Percentiles rank a stretch among this genome's conserved stretches.
These are phyloP conservation scores for Colletotrichum sp. DNA, from an alignment of 2,329 filamentous ascomycete species.

Conservation along the genomic window DNA sequence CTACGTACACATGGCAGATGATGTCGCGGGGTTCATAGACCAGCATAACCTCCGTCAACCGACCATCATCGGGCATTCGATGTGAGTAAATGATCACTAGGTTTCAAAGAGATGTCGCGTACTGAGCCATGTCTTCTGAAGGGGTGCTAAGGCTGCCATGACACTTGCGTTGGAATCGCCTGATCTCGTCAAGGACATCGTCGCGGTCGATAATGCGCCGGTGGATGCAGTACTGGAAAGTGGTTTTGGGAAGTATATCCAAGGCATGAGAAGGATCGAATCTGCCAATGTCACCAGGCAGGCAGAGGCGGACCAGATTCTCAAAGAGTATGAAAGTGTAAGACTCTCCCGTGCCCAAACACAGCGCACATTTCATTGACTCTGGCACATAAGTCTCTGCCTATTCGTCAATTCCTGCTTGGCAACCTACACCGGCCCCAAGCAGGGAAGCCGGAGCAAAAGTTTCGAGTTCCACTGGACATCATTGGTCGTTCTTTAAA, in stretches of 20 bases:
- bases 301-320: constrained; percentile 80
- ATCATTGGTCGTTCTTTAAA: constrained; percentile 72
- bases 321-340: constrained; percentile 75
- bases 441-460: constrained; percentile 56
- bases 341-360: constrained; percentile 7
- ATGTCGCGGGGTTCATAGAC: constrained; percentile 79
- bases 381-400: constrained; percentile 56
- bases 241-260: constrained; percentile 81
- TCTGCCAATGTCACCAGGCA: constrained; percentile 69
- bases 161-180: constrained; percentile 77
- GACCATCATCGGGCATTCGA: constrained; percentile 91
- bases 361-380: not conserved
- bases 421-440: constrained; percentile 75
- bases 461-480: constrained; percentile 81
- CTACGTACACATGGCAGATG: constrained; percentile 82
- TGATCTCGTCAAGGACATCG: constrained; percentile 69
- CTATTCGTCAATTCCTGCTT: constrained; percentile 89
- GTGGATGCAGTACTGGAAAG: constrained; percentile 77
- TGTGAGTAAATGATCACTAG: constrained; percentile 56
- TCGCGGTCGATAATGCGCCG: constrained; percentile 92
- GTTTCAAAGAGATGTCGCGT: not conserved
- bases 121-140: constrained; percentile 31
- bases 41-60: constrained; percentile 72
- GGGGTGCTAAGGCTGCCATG: constrained; percentile 95
- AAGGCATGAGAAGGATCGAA: constrained; percentile 85